Base-by-base conservation (phyloP, 2,329 filamentous ascomycete species). In the Aspergillus bombycis region DNA sequence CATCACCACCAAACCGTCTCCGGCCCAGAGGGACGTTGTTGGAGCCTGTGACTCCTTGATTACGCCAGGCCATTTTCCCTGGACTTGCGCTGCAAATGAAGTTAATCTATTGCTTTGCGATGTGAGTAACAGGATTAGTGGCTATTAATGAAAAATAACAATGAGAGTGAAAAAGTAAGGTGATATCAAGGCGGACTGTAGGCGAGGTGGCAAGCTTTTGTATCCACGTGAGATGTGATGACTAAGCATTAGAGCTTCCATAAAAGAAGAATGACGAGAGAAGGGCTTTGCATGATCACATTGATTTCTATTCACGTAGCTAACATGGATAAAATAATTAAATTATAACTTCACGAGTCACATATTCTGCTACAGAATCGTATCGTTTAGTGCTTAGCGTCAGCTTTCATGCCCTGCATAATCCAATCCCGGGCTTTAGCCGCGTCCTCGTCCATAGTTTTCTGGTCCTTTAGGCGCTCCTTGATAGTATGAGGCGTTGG, bases 21-120 rank as follows among this genome's bases (percentile, higher is more conserved):
- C 88, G 96, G 58, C 95, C 95, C 66, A 99, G 83, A 65, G 95
- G 95, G 73, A 99, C 96, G 75, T 97, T 98, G 81, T 99, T 99
- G 52, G 96, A 98, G 58, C 95, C 95, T 23, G 95, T 99, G 77
- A 97, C 96, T 71, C 95, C 95, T 74, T 88, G 84, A 70, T 84
- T 86, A 68, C 88, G 84, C 87, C 87, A 89, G 77, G 87, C 81
- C 88, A 89, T 89, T 28, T 57, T 62, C 50, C 58, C 58, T 38
- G 12, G 58, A 57, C n/a, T 36, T 48, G 30, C 34, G 21, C 46
- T 45, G 55, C 48, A 34, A 50, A 28, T 54, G 63, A 58, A 57
- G 57, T 63, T 63, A 61, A 59, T 62, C 48, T 57, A 48, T 19
- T 52, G 61, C 52, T 19, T 34, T 54, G 32, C 36, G 50, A 45